These are phyloP conservation scores for Nicotiana undulata DNA, from an alignment of 257 asterid species.

Conservation along the genomic window DNA sequence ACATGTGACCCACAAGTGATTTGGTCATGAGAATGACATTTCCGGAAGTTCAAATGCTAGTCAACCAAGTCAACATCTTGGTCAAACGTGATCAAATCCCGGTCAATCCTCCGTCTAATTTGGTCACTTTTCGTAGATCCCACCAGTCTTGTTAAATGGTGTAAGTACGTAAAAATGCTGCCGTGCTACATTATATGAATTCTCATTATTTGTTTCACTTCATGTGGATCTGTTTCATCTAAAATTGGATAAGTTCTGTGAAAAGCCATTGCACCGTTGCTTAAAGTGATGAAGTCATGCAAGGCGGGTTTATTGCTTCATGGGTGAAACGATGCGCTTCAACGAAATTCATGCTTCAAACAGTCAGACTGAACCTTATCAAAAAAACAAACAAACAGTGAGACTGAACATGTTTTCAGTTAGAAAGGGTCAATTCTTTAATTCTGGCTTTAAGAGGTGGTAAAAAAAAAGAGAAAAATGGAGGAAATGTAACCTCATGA, in stretches of 20 bases:
- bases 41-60: background rate
- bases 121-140: background rate
- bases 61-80: background rate
- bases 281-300: background rate
- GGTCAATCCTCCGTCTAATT: background rate
- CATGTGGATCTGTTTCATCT: background rate
- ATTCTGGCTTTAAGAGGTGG: background rate
- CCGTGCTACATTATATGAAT: background rate
- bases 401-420: background rate
- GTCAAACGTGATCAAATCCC: background rate
- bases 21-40: background rate
- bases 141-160: background rate
- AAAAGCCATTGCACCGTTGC: background rate
- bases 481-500: background rate
- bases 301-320: background rate
- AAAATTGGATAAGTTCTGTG: background rate
- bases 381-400: too few species aligned
- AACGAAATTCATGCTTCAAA: background rate
- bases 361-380: background rate
- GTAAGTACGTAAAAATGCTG: background rate
- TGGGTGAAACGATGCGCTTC: background rate
- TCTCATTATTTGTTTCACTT: background rate
- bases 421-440: background rate
- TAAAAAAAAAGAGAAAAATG: background rate
- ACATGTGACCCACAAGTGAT: background rate